Evolutionary conservation across 129 eudicot genomes (phyloP), one percentile per base, ranked within the genome.

Genomic region (Kitagawia praeruptora): DNA sequence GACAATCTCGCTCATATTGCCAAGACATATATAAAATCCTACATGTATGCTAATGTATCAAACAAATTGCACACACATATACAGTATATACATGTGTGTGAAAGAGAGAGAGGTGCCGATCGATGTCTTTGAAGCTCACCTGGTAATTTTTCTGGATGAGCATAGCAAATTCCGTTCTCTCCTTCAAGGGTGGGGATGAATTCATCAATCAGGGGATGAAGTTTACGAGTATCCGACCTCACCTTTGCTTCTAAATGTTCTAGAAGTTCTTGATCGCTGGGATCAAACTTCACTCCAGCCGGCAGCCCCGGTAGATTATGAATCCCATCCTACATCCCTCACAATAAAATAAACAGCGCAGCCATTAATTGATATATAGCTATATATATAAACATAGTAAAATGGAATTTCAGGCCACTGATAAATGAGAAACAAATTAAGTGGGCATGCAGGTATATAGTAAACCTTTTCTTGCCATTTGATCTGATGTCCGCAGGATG

Each of bases 251-350:
- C 96, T 83, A 90, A 82, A 86, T 90, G 96, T 63, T 90, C 85
- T 31, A 90, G 82, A 34, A 90, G 82, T 75, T 90, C 96, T 78
- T 86, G 88, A 83, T 90, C 96, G 80, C 87, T 90, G 41, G 96
- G 96, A 85, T 90, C 96, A 88, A 90, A 90, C 84, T 87, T 90
- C 64, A 90, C 92, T 64, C 96, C 96, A 1, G 96, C 96, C 6
- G 96, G 96, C 34, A 90, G 80, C 27, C 92, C 92, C 44, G 87
- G 90, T 31, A 89, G 82, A 47, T 87, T 82, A 85, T 89, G 86
- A 76, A 89, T 89, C 64, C 89, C 82, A 39, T 53, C 87, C 90
- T 89, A 81, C 49, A 47, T 19, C 19, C 21, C 9, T 39, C 44
- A 28, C 14, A 18, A 77, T n/a, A 5, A 39, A 3, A 37, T 5